Evolutionary conservation across 805 yeast species (phyloP).

Genomic region (Barnettozyma vustinii): DNA sequence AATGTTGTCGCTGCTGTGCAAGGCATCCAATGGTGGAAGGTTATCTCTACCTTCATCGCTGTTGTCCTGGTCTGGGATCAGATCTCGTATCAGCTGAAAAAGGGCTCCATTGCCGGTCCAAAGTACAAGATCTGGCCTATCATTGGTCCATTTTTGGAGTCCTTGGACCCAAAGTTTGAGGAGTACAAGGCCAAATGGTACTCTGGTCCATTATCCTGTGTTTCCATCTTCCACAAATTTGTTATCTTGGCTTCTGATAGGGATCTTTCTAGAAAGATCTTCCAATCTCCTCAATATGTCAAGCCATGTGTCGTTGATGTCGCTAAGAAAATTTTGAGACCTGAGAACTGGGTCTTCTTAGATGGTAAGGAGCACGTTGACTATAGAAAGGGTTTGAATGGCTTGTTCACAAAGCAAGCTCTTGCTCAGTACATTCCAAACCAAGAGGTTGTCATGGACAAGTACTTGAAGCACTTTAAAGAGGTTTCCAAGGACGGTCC

Average conservation of each 20-base stretch:
- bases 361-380: slow-evolving; percentile 96
- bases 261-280: slow-evolving; percentile 81
- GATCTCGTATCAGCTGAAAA: slow-evolving; percentile 68
- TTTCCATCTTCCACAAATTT: slow-evolving; percentile 95
- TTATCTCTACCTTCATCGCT: slow-evolving; percentile 41
- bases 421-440: slow-evolving; percentile 78
- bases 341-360: slow-evolving; percentile 94
- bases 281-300: slow-evolving; percentile 80
- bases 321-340: slow-evolving; percentile 88
- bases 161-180: slow-evolving; percentile 91
- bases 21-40: slow-evolving; percentile 48
- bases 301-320: slow-evolving; percentile 99
- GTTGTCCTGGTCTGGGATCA: slow-evolving; percentile 62
- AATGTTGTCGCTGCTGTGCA: slow-evolving; percentile 15
- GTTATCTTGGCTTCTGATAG: slow-evolving; percentile 90
- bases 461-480: slow-evolving; percentile 64
- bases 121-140: slow-evolving; percentile 84
- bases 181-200: slow-evolving; percentile 92
- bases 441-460: slow-evolving; percentile 80
- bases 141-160: slow-evolving; percentile 93
- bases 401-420: slow-evolving; percentile 81
- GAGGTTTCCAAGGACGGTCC: slow-evolving; percentile 58
- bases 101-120: slow-evolving; percentile 92
- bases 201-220: slow-evolving; percentile 92
- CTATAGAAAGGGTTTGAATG: slow-evolving; percentile 86